Conservation (phyloP, 2,329 filamentous ascomycete genomes). For the Colletotrichum sp. region DNA sequence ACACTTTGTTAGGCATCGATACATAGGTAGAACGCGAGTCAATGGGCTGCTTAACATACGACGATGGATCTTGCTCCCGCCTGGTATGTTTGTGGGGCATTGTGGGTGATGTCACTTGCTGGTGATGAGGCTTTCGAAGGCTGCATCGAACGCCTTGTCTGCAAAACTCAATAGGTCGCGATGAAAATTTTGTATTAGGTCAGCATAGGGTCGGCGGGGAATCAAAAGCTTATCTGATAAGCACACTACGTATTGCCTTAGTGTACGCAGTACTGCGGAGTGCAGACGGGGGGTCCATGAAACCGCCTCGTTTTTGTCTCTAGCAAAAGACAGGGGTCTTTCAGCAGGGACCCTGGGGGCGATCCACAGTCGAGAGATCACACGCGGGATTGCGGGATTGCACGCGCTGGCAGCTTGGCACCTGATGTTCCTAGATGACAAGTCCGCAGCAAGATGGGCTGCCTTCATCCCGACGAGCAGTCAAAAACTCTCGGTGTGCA, state of each 20-base stretch:
- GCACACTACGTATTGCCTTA: not conserved
- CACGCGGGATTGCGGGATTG: conserved; percentile 10
- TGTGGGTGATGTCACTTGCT: conserved; percentile 17
- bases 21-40: not conserved
- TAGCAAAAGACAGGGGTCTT: not conserved
- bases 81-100: conserved; percentile 93
- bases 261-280: not conserved
- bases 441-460: not conserved
- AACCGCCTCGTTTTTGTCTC: not conserved
- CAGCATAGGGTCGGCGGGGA: not conserved
- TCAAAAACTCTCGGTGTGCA: not conserved
- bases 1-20: not conserved
- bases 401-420: conserved; percentile 19
- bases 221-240: not conserved
- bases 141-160: not conserved
- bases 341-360: not conserved
- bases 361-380: conserved; percentile 13
- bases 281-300: not conserved
- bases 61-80: conserved; percentile 58
- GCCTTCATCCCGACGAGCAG: not conserved
- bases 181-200: conserved; percentile 8
- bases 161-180: not conserved
- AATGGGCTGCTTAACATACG: conserved; percentile 43
- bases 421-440: conserved; percentile 7
- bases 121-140: not conserved